These are phyloP conservation scores for Eutypa lata DNA, from an alignment of 2,329 filamentous ascomycete genomes.

Conservation along the genomic window DNA sequence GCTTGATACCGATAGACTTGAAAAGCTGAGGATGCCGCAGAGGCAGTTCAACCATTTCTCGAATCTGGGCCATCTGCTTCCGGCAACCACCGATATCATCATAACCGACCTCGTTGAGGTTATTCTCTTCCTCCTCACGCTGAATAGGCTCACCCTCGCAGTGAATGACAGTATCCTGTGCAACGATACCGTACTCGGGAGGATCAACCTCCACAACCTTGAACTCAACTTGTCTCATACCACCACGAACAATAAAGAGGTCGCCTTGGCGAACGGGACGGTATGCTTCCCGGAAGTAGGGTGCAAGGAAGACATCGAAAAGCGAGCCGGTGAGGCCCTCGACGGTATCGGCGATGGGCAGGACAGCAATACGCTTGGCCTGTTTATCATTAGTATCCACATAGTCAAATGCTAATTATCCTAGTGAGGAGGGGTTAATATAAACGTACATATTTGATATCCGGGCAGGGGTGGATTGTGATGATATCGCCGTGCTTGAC, in stretches of 20 bases:
- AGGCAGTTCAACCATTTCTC: conserved; percentile 96
- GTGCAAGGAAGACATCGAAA: conserved; percentile 98
- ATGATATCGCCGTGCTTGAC: conserved; percentile 99
- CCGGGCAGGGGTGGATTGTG: conserved; percentile 94
- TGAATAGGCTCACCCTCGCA: conserved; percentile 96
- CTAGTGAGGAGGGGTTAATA: neutral
- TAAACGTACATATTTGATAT: conserved; percentile 97
- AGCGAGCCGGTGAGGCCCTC: conserved; percentile 96
- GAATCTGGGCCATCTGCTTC: conserved; percentile 99
- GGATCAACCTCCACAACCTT: conserved; percentile 99
- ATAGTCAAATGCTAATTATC: neutral
- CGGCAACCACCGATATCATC: conserved; percentile 99
- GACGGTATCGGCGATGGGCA: conserved; percentile 96
- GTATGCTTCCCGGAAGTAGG: conserved; percentile 99
- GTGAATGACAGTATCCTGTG: conserved; percentile 98
- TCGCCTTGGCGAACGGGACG: conserved; percentile 95
- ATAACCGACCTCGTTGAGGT: conserved; percentile 97
- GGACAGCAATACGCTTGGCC: conserved; percentile 98
- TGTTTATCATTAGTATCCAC: conserved; percentile 36
- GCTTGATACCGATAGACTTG: conserved; percentile 99
- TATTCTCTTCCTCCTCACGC: conserved; percentile 98
- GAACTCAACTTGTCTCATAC: conserved; percentile 99
- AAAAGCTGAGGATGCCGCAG: conserved; percentile 97
- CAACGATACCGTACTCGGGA: conserved; percentile 97
- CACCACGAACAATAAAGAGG: conserved; percentile 93